Conservation (phyloP, 495 filamentous ascomycete genomes). For the Cercophora scortea region DNA sequence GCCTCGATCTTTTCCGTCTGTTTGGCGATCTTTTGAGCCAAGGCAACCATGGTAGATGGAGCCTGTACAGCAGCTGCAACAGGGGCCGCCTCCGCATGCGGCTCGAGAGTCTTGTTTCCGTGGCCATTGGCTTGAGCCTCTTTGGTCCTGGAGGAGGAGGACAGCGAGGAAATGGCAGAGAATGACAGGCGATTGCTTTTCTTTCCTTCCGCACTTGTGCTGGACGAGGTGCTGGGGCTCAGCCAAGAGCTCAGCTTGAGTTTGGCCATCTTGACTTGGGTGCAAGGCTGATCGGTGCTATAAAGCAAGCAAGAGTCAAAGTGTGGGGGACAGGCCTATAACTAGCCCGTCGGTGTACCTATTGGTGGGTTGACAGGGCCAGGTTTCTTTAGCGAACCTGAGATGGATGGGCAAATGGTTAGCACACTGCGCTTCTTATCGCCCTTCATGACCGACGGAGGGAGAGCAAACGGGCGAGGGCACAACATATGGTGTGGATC, state of each 20-base stretch:
- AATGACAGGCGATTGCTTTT: constrained; percentile 25
- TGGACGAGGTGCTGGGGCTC: constrained; percentile 17
- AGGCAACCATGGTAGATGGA: constrained; percentile 25
- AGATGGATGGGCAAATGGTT: no score
- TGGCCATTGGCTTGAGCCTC: constrained; percentile 8
- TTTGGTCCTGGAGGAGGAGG: constrained; percentile 9
- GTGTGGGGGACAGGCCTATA: no score
- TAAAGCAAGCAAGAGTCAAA: no score
- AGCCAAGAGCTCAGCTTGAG: constrained; percentile 27
- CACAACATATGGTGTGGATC: no score
- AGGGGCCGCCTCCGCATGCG: background rate
- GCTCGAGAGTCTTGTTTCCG: background rate
- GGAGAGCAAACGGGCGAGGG: no score
- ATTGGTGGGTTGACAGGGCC: no score
- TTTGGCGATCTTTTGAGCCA: constrained; percentile 29
- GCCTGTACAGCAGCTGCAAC: constrained; percentile 4
- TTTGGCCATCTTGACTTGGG: constrained; percentile 22
- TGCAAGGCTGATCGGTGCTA: no score
- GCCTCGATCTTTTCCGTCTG: constrained; percentile 35
- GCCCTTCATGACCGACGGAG: no score
- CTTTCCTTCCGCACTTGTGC: constrained; percentile 17
- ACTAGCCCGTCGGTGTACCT: no score
- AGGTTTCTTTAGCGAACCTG: no score
- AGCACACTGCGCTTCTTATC: no score
- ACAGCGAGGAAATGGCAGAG: constrained; percentile 8